Base-by-base conservation (phyloP, 2,329 filamentous ascomycete genomes). In the Sclerotinia borealis region DNA sequence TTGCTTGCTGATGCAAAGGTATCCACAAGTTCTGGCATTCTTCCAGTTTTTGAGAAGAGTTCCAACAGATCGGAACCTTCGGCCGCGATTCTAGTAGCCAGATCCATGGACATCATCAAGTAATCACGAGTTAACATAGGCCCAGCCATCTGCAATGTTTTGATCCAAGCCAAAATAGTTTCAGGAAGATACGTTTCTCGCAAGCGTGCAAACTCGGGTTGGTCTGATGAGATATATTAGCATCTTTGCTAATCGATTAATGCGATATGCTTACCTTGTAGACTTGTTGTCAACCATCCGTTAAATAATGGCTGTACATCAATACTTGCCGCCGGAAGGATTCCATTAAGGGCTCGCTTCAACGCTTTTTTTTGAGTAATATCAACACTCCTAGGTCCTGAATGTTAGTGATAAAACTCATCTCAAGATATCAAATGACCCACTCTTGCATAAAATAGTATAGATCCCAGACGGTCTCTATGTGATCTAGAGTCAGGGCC, bases 181-280 rank as follows among this genome's bases (percentile, higher is more conserved):
- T 97, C 92, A 2, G 95, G 93, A 3, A 99, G 81, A 75, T 96
- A 98, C 0, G 85, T 84, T 61, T 86, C 83, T 68, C 92, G 86
- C 59, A 98, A 84, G 29, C 81, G 77, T 54, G 77, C 77, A 54
- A 92, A 82, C 61, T 90, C 85, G 19, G 79, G 74, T 64, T 88
- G 89, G 59, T 80, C 81, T 82, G 64, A 69, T 63, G 64, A 68
- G 71, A 31, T 64, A 36, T 60, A 22, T 70, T 65, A 61, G 9
- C 60, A 64, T 65, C 65, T 65, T 66, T n/a, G n/a, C 39, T 25
- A 13, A 39, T 34, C 11, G 22, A 59, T 25, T 1, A 60, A 45
- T 8, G 10, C 41, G 10, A 58, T 43, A 7, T n/a, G 36, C 48
- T 7, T 65, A 71, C 70, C 67, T 56, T 67, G 65, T 60, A 68